Evolutionary conservation across 2,329 filamentous ascomycete genomes (phyloP), one percentile per base, ranked within the genome.

Genomic region (Penicillium sp.): DNA sequence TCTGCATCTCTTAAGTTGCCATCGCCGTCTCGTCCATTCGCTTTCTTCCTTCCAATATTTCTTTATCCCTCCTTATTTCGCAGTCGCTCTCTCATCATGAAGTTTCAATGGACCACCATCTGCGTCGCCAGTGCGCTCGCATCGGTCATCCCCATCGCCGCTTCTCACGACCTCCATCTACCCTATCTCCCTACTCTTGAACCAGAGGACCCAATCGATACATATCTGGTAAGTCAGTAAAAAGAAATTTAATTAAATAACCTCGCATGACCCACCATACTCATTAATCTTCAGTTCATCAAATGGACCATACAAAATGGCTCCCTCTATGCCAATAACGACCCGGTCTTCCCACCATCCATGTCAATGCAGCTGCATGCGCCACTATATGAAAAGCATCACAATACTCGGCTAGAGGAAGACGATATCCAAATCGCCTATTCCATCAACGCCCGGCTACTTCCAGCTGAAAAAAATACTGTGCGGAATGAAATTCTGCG

Each of bases 321-420:
- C 34, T 58, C 49, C 6, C 60, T 70, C 4, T 61, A 58, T 26
- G 67, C 65, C 51, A 70, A 70, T 51, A 32, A 61, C 10, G 51
- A 68, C 15, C 43, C 53, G 18, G 50, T 70, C 42, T 70, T 69
- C 51, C 68, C 68, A 1, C 53, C 67, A 1, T 42, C 63, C 4
- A 34, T 51, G 6, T 59, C 64, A 15, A 66, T 67, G 64, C 58
- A 61, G 33, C 55, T 70, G 27, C 49, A 64, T 15, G 67, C 62
- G 3, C 46, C 55, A 15, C 63, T 61, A 26, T 58, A 63, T n/a
- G 50, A 56, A 26, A 49, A 55, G 3, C 40, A 49, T 2, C 24
- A 41, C 3, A 52, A 52, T 5, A 49, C 18, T 2, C 51, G 7
- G 13, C 8, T 49, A 4, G 49, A 42, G 15, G 32, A 50, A 7